These are phyloP conservation scores for Ganoderma lucidum DNA, from an alignment of 1,284 basidiomycete genomes.

Conservation along the genomic window DNA sequence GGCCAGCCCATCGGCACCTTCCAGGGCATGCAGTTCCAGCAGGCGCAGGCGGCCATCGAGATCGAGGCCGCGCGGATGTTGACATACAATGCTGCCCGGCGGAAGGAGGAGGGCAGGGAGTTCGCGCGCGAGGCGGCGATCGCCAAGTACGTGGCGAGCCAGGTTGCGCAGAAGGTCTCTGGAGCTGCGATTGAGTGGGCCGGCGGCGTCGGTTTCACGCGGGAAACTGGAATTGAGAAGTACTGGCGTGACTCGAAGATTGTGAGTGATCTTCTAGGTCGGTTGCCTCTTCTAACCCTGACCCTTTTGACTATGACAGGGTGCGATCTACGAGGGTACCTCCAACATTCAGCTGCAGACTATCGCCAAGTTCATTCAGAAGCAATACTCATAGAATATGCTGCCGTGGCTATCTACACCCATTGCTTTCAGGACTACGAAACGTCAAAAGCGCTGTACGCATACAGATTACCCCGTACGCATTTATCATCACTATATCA, in stretches of 20 bases:
- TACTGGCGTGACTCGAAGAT: constrained; percentile 97
- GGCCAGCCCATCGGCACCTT: constrained; percentile 92
- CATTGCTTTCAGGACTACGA: neutral
- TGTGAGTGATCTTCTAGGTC: constrained; percentile 53
- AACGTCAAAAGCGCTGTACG: neutral
- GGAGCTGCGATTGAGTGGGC: constrained; percentile 97
- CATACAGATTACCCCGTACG: neutral
- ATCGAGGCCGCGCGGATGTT: constrained; percentile 93
- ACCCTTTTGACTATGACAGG: constrained; percentile 49
- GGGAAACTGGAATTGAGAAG: constrained; percentile 95
- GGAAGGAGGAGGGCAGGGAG: constrained; percentile 87
- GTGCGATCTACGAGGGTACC: constrained; percentile 95
- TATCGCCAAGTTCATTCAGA: constrained; percentile 92
- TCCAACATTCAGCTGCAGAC: constrained; percentile 98
- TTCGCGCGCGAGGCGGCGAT: constrained; percentile 97
- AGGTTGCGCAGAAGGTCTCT: constrained; percentile 89
- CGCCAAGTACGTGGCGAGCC: constrained; percentile 92
- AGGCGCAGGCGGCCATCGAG: constrained; percentile 88
- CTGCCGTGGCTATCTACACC: neutral
- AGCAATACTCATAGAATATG: constrained; percentile 64
- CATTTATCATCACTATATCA: neutral
- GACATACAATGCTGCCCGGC: constrained; percentile 96
- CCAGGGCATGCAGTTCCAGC: constrained; percentile 97
- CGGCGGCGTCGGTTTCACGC: constrained; percentile 94
- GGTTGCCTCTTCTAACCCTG: neutral